Conservation (phyloP, 2,329 filamentous ascomycete species). For the Phoma herbarum region DNA sequence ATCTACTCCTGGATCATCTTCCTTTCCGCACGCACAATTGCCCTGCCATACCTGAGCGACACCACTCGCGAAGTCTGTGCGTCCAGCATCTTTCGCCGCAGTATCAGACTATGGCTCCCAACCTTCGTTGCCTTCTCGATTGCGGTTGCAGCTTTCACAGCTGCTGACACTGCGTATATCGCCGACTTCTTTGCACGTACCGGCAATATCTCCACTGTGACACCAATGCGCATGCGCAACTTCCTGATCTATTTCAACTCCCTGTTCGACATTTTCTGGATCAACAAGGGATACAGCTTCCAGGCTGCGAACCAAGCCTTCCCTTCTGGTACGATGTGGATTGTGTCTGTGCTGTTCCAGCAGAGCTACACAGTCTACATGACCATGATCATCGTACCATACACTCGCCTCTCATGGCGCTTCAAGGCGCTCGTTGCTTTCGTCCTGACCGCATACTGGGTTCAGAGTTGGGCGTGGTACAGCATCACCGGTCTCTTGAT, state of each 20-base stretch:
- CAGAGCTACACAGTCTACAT: constrained; percentile 61
- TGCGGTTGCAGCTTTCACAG: constrained; percentile 49
- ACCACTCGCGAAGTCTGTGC: constrained; percentile 49
- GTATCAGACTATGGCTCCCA: constrained; percentile 55
- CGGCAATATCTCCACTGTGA: constrained; percentile 50
- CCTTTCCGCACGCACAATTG: constrained; percentile 56
- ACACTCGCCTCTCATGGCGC: constrained; percentile 54
- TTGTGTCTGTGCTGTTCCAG: constrained; percentile 55
- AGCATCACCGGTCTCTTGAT: constrained; percentile 60
- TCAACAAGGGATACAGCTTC: constrained; percentile 48
- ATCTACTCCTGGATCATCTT: constrained; percentile 59
- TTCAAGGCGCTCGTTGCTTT: constrained; percentile 52
- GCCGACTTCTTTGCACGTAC: constrained; percentile 50
- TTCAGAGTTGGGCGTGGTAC: constrained; percentile 59
- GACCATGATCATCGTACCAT: constrained; percentile 58
- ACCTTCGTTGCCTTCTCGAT: constrained; percentile 54
- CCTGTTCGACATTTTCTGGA: constrained; percentile 59
- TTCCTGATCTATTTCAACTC: constrained; percentile 57
- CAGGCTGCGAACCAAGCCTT: constrained; percentile 56
- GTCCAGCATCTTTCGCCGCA: constrained; percentile 54
- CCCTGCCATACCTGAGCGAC: constrained; percentile 54
- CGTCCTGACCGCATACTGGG: constrained; percentile 58
- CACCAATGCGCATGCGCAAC: constrained; percentile 48
- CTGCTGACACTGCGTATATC: constrained; percentile 45
- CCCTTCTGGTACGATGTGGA: constrained; percentile 58